Evolutionary conservation across 306 rosid species (phyloP).

Genomic region (Rosa lucieae): DNA sequence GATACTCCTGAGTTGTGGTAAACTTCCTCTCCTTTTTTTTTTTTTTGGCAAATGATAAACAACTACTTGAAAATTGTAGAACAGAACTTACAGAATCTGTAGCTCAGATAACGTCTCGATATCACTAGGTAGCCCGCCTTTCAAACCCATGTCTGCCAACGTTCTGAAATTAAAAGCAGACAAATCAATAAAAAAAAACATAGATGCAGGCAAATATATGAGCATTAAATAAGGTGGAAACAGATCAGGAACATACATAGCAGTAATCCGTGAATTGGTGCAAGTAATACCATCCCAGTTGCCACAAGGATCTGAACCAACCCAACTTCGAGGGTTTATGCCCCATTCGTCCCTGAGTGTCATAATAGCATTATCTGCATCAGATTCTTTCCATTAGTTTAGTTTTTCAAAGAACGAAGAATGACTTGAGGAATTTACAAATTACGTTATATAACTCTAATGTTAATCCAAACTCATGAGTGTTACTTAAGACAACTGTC

Average conservation of each 20-base stretch:
- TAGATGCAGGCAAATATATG: neutral
- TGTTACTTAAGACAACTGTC: too few species aligned
- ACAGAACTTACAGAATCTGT: slow-evolving; percentile 31
- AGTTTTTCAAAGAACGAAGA: too few species aligned
- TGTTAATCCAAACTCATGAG: too few species aligned
- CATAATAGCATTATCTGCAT: neutral
- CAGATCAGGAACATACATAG: slow-evolving; percentile 7
- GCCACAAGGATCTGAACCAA: slow-evolving; percentile 15
- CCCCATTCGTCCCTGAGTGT: slow-evolving; percentile 7
- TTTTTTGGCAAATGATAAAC: too few species aligned
- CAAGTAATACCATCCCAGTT: slow-evolving; percentile 10
- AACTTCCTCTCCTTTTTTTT: too few species aligned
- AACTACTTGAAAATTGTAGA: neutral
- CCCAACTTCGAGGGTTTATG: slow-evolving; percentile 8
- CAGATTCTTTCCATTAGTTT: neutral
- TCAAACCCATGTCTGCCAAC: slow-evolving; percentile 35
- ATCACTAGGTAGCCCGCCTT: slow-evolving; percentile 42
- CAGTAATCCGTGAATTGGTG: neutral
- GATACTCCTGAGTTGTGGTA: neutral
- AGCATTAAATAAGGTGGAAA: neutral
- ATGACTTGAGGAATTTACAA: neutral
- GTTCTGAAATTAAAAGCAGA: slow-evolving; percentile 18
- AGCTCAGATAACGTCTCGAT: slow-evolving; percentile 41
- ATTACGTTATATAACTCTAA: too few species aligned
- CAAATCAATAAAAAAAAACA: neutral